These are phyloP conservation scores for Apiospora sp. DNA, from an alignment of 2,329 filamentous ascomycete genomes.

Conservation along the genomic window DNA sequence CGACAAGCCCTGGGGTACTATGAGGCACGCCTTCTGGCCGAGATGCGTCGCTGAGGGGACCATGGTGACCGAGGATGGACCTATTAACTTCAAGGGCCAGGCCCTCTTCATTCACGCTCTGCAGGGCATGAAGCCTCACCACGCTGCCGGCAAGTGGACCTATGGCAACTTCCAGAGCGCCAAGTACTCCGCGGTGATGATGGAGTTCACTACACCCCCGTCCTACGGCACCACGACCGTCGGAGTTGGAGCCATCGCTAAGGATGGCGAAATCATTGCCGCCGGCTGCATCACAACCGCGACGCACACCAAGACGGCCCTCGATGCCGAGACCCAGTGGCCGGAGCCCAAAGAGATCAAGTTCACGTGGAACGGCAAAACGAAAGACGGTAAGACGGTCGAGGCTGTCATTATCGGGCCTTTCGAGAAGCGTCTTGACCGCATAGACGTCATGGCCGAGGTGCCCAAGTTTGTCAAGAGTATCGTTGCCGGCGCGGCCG, in stretches of 20 bases:
- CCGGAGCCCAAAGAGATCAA: slow-evolving; percentile 80
- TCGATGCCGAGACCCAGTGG: slow-evolving; percentile 85
- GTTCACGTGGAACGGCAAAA: slow-evolving; percentile 81
- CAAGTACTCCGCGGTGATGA: slow-evolving; percentile 86
- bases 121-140: slow-evolving; percentile 99
- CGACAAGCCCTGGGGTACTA: slow-evolving; percentile 85
- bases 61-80: slow-evolving; percentile 82
- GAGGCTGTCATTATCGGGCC: slow-evolving; percentile 73
- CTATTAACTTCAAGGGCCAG: slow-evolving; percentile 81
- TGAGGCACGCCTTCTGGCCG: slow-evolving; percentile 96
- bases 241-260: slow-evolving; percentile 81
- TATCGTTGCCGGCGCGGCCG: slow-evolving; percentile 86
- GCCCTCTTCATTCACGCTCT: slow-evolving; percentile 85
- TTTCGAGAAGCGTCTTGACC: slow-evolving; percentile 76
- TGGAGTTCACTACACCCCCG: slow-evolving; percentile 94
- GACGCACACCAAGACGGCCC: slow-evolving; percentile 72
- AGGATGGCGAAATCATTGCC: slow-evolving; percentile 80
- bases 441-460: slow-evolving; percentile 95
- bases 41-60: slow-evolving; percentile 82
- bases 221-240: slow-evolving; percentile 90
- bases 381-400: slow-evolving; percentile 77
- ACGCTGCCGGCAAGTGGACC: slow-evolving; percentile 91
- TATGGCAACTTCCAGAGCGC: slow-evolving; percentile 92
- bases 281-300: slow-evolving; percentile 72
- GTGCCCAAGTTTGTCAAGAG: slow-evolving; percentile 95